These are phyloP conservation scores for Populus tomentosa DNA, from an alignment of 441 rosid species.

Conservation along the genomic window DNA sequence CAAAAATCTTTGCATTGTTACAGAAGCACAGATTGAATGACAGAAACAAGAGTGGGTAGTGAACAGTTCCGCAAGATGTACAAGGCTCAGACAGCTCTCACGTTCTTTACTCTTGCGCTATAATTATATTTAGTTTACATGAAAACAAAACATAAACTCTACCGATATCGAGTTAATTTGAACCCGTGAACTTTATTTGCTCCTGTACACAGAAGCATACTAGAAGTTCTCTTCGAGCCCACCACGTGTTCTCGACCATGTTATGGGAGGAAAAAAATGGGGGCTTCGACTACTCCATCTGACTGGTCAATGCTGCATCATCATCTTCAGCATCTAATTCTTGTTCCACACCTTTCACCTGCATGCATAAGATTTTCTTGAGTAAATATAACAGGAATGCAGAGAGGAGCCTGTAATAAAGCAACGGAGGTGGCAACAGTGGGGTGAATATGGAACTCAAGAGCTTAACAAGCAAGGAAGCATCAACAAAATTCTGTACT, in stretches of 20 bases:
- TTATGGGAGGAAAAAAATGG: too few species aligned
- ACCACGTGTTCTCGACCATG: neutral
- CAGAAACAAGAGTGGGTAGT: neutral
- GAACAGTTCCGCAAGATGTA: neutral
- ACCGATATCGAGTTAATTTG: neutral
- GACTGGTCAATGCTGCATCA: constrained; percentile 47
- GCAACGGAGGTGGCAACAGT: neutral
- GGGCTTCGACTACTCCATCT: constrained; percentile 40
- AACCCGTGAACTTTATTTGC: neutral
- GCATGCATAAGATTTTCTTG: constrained; percentile 19
- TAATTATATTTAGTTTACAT: neutral
- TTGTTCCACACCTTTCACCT: constrained; percentile 89
- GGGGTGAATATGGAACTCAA: neutral
- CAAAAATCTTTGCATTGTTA: neutral
- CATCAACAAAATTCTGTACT: neutral
- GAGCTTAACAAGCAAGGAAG: neutral
- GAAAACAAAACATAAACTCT: neutral
- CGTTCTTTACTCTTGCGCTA: neutral
- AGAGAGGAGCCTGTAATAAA: neutral
- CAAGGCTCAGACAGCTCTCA: neutral
- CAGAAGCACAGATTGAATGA: neutral
- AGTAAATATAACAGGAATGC: constrained; percentile 5
- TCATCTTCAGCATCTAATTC: constrained; percentile 74
- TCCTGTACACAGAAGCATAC: constrained; percentile 1
- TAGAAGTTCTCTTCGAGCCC: neutral